These are phyloP conservation scores for Marasmius oreades DNA, from an alignment of 1,284 basidiomycete genomes.

Conservation along the genomic window DNA sequence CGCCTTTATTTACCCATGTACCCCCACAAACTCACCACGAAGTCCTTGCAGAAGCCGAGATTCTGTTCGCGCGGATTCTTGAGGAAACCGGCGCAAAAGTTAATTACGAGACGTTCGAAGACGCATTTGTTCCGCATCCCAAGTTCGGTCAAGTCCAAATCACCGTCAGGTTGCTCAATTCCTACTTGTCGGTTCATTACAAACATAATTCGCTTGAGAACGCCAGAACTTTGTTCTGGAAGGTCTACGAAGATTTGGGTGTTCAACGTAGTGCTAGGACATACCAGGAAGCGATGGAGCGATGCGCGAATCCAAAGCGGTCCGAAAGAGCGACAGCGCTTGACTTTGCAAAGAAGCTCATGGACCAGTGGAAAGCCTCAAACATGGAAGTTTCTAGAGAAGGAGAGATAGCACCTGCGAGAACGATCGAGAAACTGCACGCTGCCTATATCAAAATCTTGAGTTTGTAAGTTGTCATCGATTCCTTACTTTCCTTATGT, in stretches of 20 bases:
- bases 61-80: conserved; percentile 70
- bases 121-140: conserved; percentile 21
- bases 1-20: conserved; percentile 48
- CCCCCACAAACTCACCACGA: conserved; percentile 77
- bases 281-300: conserved; percentile 66
- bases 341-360: conserved; percentile 53
- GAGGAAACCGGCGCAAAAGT: conserved; percentile 35
- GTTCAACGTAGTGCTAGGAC: conserved; percentile 50
- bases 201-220: conserved; percentile 52
- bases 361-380: conserved; percentile 50
- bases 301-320: conserved; percentile 46
- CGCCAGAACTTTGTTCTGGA: conserved; percentile 44
- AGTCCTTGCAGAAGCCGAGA: conserved; percentile 67
- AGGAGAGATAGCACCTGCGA: conserved; percentile 26
- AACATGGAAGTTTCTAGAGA: conserved; percentile 33
- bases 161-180: conserved; percentile 68
- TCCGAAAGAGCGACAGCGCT: conserved; percentile 47
- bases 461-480: conserved; percentile 44
- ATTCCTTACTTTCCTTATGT: neutral
- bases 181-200: conserved; percentile 81
- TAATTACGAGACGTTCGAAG: conserved; percentile 14
- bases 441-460: conserved; percentile 61
- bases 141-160: conserved; percentile 61
- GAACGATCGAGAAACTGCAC: conserved; percentile 64
- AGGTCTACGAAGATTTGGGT: conserved; percentile 41